A percentile compares a stretch with the other conserved stretches of the same genome.
Evolutionary conservation across 495 filamentous ascomycete species (phyloP).

Genomic region (Talaromyces thailandensis): DNA sequence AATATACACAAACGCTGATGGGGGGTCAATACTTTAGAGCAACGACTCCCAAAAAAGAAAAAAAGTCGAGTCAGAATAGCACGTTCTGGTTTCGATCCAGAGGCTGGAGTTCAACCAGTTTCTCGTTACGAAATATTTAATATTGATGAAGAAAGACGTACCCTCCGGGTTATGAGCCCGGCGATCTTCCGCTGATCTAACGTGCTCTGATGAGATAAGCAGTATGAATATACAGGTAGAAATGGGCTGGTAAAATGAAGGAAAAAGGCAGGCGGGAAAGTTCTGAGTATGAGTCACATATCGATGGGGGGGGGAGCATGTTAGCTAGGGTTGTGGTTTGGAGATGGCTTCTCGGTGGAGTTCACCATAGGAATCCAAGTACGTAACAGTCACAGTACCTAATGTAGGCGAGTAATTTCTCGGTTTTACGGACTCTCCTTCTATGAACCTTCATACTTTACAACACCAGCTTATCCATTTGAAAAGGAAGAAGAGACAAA

Average conservation of each 20-base stretch:
- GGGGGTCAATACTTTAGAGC: no score
- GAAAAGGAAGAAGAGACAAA: no score
- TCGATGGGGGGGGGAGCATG: not conserved
- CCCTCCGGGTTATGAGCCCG: not conserved
- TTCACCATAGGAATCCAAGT: not conserved
- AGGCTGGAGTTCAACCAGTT: not conserved
- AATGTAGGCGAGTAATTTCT: not conserved
- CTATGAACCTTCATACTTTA: not conserved
- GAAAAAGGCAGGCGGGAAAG: not conserved
- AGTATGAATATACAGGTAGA: not conserved
- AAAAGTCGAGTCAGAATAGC: not conserved
- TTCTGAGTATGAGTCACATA: not conserved
- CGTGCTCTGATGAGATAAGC: not conserved
- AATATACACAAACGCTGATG: no score
- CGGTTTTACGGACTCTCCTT: not conserved
- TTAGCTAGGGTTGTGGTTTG: not conserved
- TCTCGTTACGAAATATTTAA: not conserved
- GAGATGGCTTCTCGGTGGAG: not conserved
- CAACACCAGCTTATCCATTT: not conserved
- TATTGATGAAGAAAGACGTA: not conserved
- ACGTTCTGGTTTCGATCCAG: not conserved
- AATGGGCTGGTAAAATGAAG: not conserved
- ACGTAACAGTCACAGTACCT: not conserved
- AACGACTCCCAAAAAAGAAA: not conserved
- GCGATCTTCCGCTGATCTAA: not conserved